Base-by-base conservation (phyloP, 1,139 yeast genomes). In the Meyerozyma guilliermondii region DNA sequence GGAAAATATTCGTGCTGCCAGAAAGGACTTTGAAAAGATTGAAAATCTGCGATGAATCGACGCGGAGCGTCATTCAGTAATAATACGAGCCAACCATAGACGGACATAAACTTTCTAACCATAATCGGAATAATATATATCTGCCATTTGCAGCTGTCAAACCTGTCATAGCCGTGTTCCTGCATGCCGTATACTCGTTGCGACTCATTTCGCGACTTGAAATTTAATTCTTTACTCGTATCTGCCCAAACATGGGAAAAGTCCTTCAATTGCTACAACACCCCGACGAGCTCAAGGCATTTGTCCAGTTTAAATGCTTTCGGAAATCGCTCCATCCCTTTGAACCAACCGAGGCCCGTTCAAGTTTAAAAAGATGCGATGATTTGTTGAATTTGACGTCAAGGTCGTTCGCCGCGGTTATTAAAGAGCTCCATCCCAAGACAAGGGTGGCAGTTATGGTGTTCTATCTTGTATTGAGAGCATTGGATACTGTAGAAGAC, bases 401-500 rank as follows among this genome's bases (percentile, higher is more conserved):
- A 13, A 79, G 98, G 51, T 88, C 97, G 6, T 92, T 92, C 62
- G 91, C 87, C 13, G 87, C 96, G 0, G 99, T 92, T 29, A 92
- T 92, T 55, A 76, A 78, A 69, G 97, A 92, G 62, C 75, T 92
- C 48, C 87, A 88, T 59, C 97, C 98, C 0, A 96, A 89, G 56
- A 69, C 94, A 51, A 78, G 96, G 50, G 82, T 82, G 52, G 87
- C 85, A 0, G 77, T 87, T 42, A 82, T 81, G 89, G 49, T 92
- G 6, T 92, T 94, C 64, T 92, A 92, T 63, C 66, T 92, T 47
- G 76, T 89, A 24, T 70, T 92, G 52, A 77, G 99, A 48, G 98
- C 96, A 0, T 76, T 94, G 55, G 99, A 94, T 60, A 94, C 99
- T 2, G 76, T 94, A 45, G 99, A 94, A 63, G 99, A 94, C 63